Conservation (phyloP, 805 yeast species). For the Wickerhamiella nectarea region DNA sequence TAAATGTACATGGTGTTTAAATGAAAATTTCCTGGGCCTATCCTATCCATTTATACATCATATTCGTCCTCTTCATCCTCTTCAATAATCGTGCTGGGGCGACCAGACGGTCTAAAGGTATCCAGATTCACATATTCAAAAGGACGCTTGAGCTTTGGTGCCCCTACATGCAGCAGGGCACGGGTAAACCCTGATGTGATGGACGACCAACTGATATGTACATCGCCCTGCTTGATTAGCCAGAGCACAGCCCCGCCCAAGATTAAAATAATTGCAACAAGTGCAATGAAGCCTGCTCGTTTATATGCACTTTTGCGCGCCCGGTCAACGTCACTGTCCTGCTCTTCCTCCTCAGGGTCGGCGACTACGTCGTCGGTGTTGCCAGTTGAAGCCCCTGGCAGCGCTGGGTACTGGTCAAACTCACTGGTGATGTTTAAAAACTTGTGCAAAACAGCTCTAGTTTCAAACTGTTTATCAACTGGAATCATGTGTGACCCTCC, state of each 20-base stretch:
- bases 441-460: slow-evolving; percentile 55
- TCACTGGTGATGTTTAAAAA: slow-evolving; percentile 21
- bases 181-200: slow-evolving; percentile 13
- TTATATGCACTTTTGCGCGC: slow-evolving; percentile 28
- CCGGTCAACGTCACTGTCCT: slow-evolving; percentile 20
- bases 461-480: slow-evolving; percentile 54
- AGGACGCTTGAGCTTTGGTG: not conserved
- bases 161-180: slow-evolving; percentile 17
- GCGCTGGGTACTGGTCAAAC: not conserved
- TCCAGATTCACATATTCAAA: slow-evolving; percentile 16
- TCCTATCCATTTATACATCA: no score
- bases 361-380: not conserved
- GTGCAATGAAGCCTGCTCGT: slow-evolving; percentile 28
- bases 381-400: slow-evolving; percentile 3
- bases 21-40: no score
- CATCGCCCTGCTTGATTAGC: slow-evolving; percentile 15
- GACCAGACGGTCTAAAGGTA: slow-evolving; percentile 11
- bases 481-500: slow-evolving; percentile 94
- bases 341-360: slow-evolving; percentile 12
- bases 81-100: slow-evolving; percentile 17
- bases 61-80: slow-evolving; percentile 20
- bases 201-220: slow-evolving; percentile 3
- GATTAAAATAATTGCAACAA: slow-evolving; percentile 25
- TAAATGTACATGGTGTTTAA: no score
- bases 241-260: slow-evolving; percentile 15